Base-by-base conservation (phyloP, 768 basidiomycete genomes). In the Multifurca ochricompacta region DNA sequence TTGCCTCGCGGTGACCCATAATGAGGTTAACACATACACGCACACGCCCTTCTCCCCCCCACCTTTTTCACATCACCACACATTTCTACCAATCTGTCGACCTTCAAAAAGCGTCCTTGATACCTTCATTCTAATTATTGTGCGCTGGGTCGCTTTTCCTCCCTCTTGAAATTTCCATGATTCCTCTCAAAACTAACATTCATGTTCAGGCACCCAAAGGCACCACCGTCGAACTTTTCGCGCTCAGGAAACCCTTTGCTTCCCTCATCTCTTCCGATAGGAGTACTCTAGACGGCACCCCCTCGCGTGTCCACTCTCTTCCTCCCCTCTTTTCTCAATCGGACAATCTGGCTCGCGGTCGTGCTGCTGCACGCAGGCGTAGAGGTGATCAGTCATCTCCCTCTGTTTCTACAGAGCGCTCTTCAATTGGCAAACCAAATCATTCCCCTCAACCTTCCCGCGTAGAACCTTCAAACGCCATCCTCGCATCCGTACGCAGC, bases 401-500 rank as follows among this genome's bases (percentile, higher is more conserved):
- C 34, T 61, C 60, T 45, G 53, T 58, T 5, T 55, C 57, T 32
- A 52, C 58, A 36, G 60, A 59, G 48, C 58, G 60, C 41, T 45
- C 47, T 25, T 31, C 53, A 28, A 48, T 23, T 37, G 59, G 31
- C 27, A 53, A 59, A 25, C n/a, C 47, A 8, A 49, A 43, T 13
- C 45, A 34, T 30, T 47, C 50, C 14, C 59, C 58, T 21, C 58
- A 51, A 19, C 27, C 59, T 21, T 43, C 58, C 27, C 49, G 57
- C 36, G 25, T 45, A 7, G 59, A 60, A 30, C 42, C 53, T 25
- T 46, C 60, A 21, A 51, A 48, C 35, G 54, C 54, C 13, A 37
- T 53, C 40, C 36, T 53, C 31, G 41, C 68, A 51, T 67, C 70
- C 59, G 73, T 80, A 74, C 76, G 77, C 60, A 75, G 82, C 63